Conservation (phyloP, 2,329 filamentous ascomycete species). For the Talaromyces albobiverticillius region DNA sequence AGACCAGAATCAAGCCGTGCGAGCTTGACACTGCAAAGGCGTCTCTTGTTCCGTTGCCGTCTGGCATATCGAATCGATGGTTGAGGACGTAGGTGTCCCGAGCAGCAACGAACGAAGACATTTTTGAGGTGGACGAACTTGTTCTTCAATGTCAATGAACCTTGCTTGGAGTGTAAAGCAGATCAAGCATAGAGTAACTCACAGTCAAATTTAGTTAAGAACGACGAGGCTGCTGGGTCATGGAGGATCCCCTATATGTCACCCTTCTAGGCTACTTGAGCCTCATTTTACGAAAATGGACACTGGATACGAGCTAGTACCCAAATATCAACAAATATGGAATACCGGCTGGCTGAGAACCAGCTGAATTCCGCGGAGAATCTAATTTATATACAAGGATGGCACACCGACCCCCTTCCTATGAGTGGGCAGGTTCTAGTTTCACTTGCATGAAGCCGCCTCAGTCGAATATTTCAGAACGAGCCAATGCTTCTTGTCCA, state of each 20-base stretch:
- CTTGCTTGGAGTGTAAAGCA: no score
- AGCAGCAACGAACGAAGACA: not conserved
- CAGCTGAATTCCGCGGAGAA: not conserved
- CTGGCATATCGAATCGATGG: constrained; percentile 2
- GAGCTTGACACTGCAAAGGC: constrained; percentile 1
- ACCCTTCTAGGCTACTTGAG: not conserved
- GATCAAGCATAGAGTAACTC: no score
- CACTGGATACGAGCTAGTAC: not conserved
- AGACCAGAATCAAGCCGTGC: constrained; percentile 2
- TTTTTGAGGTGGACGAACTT: not conserved
- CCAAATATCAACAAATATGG: not conserved
- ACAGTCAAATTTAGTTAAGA: not conserved
- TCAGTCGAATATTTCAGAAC: not conserved
- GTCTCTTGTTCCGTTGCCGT: constrained; percentile 1
- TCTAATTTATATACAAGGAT: not conserved
- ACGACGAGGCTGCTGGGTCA: not conserved
- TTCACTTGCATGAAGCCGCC: not conserved
- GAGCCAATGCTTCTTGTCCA: not conserved
- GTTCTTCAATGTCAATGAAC: no score
- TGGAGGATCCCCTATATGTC: not conserved
- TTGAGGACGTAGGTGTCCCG: not conserved
- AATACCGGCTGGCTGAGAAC: not conserved
- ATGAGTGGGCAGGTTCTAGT: not conserved
- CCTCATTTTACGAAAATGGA: not conserved
- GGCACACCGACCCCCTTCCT: not conserved